Base-by-base conservation (phyloP, 129 eudicot species). In the Logfia minima region DNA sequence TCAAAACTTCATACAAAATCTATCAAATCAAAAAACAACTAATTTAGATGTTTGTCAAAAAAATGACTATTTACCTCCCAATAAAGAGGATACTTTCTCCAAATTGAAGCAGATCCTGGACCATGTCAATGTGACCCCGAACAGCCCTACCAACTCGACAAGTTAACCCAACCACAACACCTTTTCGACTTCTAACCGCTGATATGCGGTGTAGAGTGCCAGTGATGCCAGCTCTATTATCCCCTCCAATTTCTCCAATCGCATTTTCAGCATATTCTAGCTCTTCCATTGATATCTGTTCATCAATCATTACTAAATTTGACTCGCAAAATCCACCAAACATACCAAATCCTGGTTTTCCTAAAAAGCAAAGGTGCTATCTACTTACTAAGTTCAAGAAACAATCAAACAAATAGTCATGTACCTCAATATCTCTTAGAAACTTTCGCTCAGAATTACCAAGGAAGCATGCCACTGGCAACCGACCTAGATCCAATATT, bases 201-300 rank as follows among this genome's bases (percentile, higher is more conserved):
- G 95, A 88, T 88, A 91, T 87, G 26, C 97, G 92, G 80, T 91
- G 97, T 87, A 91, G 80, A 67, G 95, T 88, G 69, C 92, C 95
- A 11, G 83, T 79, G 72, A 91, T 88, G 8, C 97, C 97, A 66
- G 90, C 94, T 84, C 97, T 85, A 67, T 88, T 91, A 68, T 91
- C 97, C 48, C 86, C 88, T 48, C 92, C 94, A 66, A 88, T 82
- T 77, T 91, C 87, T 67, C 97, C 97, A 82, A 91, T 64, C 70
- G 93, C 97, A 69, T 83, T 76, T 81, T 84, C 83, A 60, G 94
- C 94, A 82, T 83, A 81, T 80, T 88, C 87, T 79, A 91, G 76
- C 83, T 91, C 97, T 77, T 88, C 83, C 48, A 71, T 56, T 35
- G 90, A 85, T 66, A 91, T 87, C 97, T 91, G 76, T 31, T 71